Conservation (phyloP, 768 basidiomycete genomes). For the Mycena rosella region DNA sequence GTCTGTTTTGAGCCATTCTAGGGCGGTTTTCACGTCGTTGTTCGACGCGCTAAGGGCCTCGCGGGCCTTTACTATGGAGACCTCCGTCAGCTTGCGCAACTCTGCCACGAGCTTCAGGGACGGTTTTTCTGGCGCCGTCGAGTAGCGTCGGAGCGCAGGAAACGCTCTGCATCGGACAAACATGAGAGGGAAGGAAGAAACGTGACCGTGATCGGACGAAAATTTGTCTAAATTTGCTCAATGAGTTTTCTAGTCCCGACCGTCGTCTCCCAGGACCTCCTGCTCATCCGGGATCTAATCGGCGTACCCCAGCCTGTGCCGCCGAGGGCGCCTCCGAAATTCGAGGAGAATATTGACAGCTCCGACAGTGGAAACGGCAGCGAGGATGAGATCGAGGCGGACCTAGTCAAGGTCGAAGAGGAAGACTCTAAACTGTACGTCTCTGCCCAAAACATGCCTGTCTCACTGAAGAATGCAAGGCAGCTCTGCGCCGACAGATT, state of each 20-base stretch:
- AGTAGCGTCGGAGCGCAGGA: slow-evolving; percentile 59
- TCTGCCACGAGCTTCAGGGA: slow-evolving; percentile 86
- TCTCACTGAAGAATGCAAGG: slow-evolving; percentile 31
- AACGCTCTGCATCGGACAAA: slow-evolving; percentile 22
- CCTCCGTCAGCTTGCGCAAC: slow-evolving; percentile 83
- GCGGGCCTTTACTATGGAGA: slow-evolving; percentile 89
- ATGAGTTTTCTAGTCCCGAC: slow-evolving; percentile 71
- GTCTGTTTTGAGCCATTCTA: slow-evolving; percentile 87
- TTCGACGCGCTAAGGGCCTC: slow-evolving; percentile 84
- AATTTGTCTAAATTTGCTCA: slow-evolving; percentile 31
- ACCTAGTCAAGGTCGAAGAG: slow-evolving; percentile 61
- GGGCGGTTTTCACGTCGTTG: slow-evolving; percentile 80
- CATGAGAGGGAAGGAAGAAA: slow-evolving; percentile 9
- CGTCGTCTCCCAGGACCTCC: slow-evolving; percentile 77
- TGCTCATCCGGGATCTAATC: slow-evolving; percentile 78
- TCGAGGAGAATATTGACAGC: slow-evolving; percentile 62
- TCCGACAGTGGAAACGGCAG: slow-evolving; percentile 69
- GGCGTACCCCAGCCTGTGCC: slow-evolving; percentile 49
- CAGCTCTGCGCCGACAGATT: slow-evolving; percentile 45
- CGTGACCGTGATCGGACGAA: slow-evolving; percentile 27
- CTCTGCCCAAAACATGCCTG: slow-evolving; percentile 27
- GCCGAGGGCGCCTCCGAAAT: slow-evolving; percentile 9
- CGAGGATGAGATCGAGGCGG: slow-evolving; percentile 82
- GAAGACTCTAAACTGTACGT: slow-evolving; percentile 47
- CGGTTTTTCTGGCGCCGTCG: slow-evolving; percentile 62